Base-by-base conservation (phyloP, 305 asterid genomes). In the Fraxinus dipetala region DNA sequence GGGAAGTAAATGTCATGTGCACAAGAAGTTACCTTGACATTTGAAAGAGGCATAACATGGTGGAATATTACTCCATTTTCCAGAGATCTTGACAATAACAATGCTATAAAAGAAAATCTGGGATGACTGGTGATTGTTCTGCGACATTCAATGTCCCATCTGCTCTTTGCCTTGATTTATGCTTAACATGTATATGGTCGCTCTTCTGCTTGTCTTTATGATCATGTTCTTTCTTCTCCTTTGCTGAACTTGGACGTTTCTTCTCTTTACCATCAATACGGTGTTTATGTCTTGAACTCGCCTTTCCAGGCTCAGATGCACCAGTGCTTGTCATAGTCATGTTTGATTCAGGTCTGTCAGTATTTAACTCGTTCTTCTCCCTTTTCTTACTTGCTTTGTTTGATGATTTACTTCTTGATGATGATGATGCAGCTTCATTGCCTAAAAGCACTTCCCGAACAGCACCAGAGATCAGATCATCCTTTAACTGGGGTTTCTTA, bases 371-470 rank as follows among this genome's bases (percentile, higher is more conserved):
- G 22, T 79, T 87, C 86, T 86, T 78, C 87, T 85, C 90, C 83
- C 85, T 89, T 87, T 86, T 85, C 90, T 83, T 88, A 83, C 88
- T 88, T 75, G 91, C 87, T 84, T 86, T 87, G 34, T 86, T 85
- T 6, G 93, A 77, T 72, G 85, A 86, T 82, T 86, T 87, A 73
- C 79, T 82, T 84, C 83, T 88, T 72, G 92, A 87, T 48, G 96
- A 45, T 34, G 99, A 94, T 43, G 95, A 76, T 81, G 90, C 82
- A 78, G 92, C 89, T 86, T 94, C 96, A 89, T 88, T 88, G 45
- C 98, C 95, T 84, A 87, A 86, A 87, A 95, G 98, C 80, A 93
- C 93, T 86, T 93, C 98, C 78, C 93, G 88, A 80, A 95, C 97
- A 61, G 96, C 97, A 83, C 92, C 99, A 0, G 98, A 93, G 35